phyloP scores from a whole-genome alignment of 352 stramenopile species.

The Pythium folliculosum region DNA sequence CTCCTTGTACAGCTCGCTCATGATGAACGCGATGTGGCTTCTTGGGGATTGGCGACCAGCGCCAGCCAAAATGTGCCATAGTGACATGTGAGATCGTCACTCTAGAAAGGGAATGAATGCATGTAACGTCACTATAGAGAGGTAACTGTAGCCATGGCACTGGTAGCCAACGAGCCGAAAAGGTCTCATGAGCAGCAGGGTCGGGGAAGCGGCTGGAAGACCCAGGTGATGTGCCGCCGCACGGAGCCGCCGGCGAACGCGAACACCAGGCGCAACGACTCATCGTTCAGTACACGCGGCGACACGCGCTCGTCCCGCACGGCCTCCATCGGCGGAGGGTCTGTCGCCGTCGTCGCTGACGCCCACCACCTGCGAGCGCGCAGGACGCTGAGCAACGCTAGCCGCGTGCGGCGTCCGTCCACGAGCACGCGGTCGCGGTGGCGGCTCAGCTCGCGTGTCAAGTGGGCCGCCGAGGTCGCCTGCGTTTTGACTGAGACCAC shows the following conservation, averaged over 20 bases:
- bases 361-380: neutral
- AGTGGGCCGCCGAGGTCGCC: constrained; percentile 1
- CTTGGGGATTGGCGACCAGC: neutral
- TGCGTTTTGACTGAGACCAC: neutral
- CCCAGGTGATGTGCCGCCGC: constrained; percentile 2
- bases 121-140: too few species aligned
- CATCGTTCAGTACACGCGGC: neutral
- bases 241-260: constrained; percentile 7
- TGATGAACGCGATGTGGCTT: constrained; percentile 17
- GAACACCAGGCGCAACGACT: neutral
- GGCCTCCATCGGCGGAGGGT: neutral
- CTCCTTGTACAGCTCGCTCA: constrained; percentile 88
- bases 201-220: neutral
- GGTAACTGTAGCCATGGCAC: too few species aligned
- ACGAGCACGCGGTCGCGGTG: constrained; percentile 5
- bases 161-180: too few species aligned
- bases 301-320: neutral
- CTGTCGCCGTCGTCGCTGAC: neutral
- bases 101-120: neutral
- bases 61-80: constrained; percentile 4
- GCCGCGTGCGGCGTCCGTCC: neutral
- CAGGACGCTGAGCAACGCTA: constrained; percentile 12
- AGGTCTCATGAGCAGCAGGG: too few species aligned
- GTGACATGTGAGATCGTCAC: constrained; percentile 2
- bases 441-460: neutral